Conservation (phyloP, 352 stramenopile species). For the Poterioochromonas sp. region DNA sequence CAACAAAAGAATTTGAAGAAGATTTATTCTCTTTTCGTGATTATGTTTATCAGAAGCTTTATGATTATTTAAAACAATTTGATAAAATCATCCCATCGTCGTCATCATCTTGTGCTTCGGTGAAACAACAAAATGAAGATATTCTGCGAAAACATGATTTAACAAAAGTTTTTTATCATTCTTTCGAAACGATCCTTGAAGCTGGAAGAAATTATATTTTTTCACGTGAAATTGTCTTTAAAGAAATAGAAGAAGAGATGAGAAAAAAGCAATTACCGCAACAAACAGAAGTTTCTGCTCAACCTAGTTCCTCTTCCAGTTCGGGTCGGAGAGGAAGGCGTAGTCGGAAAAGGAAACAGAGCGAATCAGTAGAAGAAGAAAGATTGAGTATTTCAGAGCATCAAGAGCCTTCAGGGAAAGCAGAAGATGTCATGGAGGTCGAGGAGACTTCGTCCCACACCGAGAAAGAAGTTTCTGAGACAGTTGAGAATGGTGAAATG, state of each 20-base stretch:
- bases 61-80: too few species aligned
- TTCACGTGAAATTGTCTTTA: background rate
- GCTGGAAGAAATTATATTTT: background rate
- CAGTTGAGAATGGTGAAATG: too few species aligned
- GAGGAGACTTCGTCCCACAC: background rate
- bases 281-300: too few species aligned
- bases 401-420: background rate
- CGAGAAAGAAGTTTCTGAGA: too few species aligned
- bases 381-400: background rate
- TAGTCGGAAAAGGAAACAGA: background rate
- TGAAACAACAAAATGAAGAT: background rate
- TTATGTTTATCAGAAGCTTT: background rate
- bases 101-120: background rate
- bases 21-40: background rate
- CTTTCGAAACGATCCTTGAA: background rate
- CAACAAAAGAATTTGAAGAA: background rate
- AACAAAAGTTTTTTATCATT: too few species aligned
- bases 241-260: too few species aligned
- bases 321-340: background rate
- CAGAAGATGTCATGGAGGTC: background rate
- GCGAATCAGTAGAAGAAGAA: background rate
- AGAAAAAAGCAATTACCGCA: too few species aligned
- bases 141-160: too few species aligned
- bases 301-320: too few species aligned
- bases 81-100: too few species aligned